These are phyloP conservation scores for Aegilops bicornis DNA, from an alignment of 176 grass and related monocot species.

Conservation along the genomic window DNA sequence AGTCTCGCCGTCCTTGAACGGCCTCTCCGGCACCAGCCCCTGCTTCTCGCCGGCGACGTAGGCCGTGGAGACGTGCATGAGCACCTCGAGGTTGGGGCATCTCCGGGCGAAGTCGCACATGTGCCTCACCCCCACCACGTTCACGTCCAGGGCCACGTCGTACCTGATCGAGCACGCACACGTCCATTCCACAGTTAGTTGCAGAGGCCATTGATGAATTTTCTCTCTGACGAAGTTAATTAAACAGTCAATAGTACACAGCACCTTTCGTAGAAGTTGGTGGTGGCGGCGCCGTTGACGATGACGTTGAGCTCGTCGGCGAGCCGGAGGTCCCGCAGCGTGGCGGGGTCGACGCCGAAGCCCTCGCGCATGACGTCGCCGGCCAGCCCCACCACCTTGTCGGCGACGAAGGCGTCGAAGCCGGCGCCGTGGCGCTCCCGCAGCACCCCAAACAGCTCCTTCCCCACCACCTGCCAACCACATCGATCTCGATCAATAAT, in stretches of 20 bases:
- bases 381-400: slow-evolving; percentile 58
- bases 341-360: slow-evolving; percentile 45
- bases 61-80: slow-evolving; percentile 82
- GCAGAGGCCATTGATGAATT: not conserved
- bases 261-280: slow-evolving; percentile 71
- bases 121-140: slow-evolving; percentile 54
- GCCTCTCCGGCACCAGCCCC: slow-evolving; percentile 54
- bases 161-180: slow-evolving; percentile 31
- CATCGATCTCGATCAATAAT: too few species aligned
- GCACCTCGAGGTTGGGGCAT: slow-evolving; percentile 65
- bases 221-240: too few species aligned
- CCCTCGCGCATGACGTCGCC: slow-evolving; percentile 63
- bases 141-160: slow-evolving; percentile 52
- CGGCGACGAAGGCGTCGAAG: slow-evolving; percentile 45
- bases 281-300: slow-evolving; percentile 76
- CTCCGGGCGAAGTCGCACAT: slow-evolving; percentile 49
- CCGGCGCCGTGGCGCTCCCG: slow-evolving; percentile 57
- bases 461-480: slow-evolving; percentile 55
- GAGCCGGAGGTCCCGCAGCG: slow-evolving; percentile 24
- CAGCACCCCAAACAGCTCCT: slow-evolving; percentile 66
- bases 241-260: too few species aligned
- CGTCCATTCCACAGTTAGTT: not conserved
- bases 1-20: slow-evolving; percentile 54
- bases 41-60: slow-evolving; percentile 56
- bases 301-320: slow-evolving; percentile 55